Evolutionary conservation across 257 asterid species (phyloP).

Genomic region (Handroanthus guayacan): DNA sequence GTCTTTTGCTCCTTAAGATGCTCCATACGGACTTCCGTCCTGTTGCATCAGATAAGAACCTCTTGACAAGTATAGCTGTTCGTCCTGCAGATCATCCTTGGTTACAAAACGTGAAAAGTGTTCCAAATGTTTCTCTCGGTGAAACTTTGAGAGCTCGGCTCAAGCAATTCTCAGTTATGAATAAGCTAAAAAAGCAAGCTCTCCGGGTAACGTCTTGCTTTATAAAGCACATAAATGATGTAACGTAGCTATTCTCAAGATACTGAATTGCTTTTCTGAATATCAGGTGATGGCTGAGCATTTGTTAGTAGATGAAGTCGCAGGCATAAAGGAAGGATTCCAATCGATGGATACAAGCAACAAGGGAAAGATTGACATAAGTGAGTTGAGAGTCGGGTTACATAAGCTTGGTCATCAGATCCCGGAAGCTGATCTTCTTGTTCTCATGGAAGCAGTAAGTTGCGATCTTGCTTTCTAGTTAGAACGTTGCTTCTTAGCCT

Average conservation of each 20-base stretch:
- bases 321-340: constrained; percentile 68
- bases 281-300: constrained; percentile 68
- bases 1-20: constrained; percentile 1
- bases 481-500: not conserved
- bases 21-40: constrained; percentile 10
- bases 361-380: constrained; percentile 64
- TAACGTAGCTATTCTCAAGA: not conserved
- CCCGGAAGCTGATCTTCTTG: constrained; percentile 62
- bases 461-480: not conserved
- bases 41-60: not conserved
- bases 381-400: constrained; percentile 65
- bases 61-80: constrained; percentile 29
- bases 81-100: constrained; percentile 64
- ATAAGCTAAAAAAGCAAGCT: constrained; percentile 70
- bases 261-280: constrained; percentile 29
- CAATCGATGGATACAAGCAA: constrained; percentile 61
- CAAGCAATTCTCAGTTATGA: constrained; percentile 73
- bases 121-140: constrained; percentile 68
- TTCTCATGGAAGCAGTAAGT: constrained; percentile 77
- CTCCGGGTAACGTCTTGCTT: constrained; percentile 47
- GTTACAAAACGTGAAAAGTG: constrained; percentile 64
- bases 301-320: constrained; percentile 68
- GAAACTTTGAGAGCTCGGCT: constrained; percentile 69
- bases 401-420: constrained; percentile 73
- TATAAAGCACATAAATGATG: not conserved